Evolutionary conservation across 179 eudicot genomes (phyloP), one percentile per base, ranked within the genome.

Genomic region (Drosera spatulata): DNA sequence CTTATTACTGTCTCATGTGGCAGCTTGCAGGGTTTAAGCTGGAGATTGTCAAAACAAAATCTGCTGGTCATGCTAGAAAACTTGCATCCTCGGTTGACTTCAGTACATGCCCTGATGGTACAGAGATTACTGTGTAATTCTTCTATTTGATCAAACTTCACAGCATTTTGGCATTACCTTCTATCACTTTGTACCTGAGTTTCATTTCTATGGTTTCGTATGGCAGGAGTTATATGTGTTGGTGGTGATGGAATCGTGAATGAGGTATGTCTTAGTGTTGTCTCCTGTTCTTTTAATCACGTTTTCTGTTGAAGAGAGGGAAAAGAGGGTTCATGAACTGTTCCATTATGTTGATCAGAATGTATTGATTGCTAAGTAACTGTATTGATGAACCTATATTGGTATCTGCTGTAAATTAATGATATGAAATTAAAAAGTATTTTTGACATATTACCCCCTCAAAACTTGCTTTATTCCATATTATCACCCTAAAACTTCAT

Each of bases 221-320:
- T 73, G 54, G 40, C 77, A 89, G 97, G 99, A 55, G 86, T 93
- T 65, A 82, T 93, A 69, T 93, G 99, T 67, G 95, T 93, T 58
- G 99, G 99, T 60, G 99, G 99, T 64, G 99, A 93, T 81, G 99
- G 99, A 66, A 89, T 93, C 70, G 84, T 93, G 65, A 93, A 93
- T 63, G 99, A 93, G 97, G 99, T 86, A 58, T 71, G 79, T 54
- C 41, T 46, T 61, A 67, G 39, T 55, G 10, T 10, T 43, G 50
- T 42, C 39, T 5, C 54, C 10, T 42, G 5, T 11, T 11, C 12
- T 1, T 11, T 11, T 50, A 45, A 10, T 6, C 7, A 45, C 13
- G 10, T 50, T 50, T 7, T 50, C 11, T 46, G 7, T 46, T 2
- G 33, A 22, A 22, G 0, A 22, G 33, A 22, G 33, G 33, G 33